Evolutionary conservation across 2,329 filamentous ascomycete species (phyloP).

Genomic region (Aspergillus ustus): DNA sequence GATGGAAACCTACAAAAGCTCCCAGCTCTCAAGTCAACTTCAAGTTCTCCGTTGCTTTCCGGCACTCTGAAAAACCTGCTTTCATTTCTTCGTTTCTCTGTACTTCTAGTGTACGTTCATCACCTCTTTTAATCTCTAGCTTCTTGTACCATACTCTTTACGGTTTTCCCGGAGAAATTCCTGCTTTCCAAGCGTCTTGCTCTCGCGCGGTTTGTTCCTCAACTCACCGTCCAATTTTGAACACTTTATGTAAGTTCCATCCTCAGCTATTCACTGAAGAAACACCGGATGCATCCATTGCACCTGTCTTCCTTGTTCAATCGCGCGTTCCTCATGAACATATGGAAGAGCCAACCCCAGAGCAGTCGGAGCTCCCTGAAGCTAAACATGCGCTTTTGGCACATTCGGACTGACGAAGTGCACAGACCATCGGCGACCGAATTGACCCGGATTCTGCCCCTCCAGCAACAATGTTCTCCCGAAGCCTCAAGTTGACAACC

Average conservation of each 20-base stretch:
- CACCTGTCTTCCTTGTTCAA: background rate
- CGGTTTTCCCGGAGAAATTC: conserved; percentile 15
- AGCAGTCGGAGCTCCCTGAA: background rate
- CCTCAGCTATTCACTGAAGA: background rate
- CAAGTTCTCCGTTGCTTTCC: conserved; percentile 4
- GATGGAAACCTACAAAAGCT: conserved; percentile 15
- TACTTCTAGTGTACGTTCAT: conserved; percentile 13
- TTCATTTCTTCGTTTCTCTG: conserved; percentile 8
- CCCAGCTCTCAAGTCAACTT: background rate
- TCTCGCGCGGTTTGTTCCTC: background rate
- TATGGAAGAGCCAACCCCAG: background rate
- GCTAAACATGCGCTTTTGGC: conserved; percentile 24
- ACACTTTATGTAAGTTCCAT: conserved; percentile 4
- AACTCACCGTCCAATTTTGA: background rate
- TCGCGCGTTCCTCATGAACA: background rate
- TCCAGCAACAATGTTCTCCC: conserved; percentile 49
- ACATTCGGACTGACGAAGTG: conserved; percentile 22
- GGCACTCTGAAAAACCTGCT: background rate
- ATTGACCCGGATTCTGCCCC: conserved; percentile 38
- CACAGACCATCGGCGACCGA: conserved; percentile 26
- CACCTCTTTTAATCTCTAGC: conserved; percentile 16
- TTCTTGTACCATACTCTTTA: conserved; percentile 15
- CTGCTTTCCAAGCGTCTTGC: conserved; percentile 9
- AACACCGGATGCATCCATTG: background rate
- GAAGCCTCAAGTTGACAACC: conserved; percentile 46